Percentiles rank a stretch among this genome's conserved stretches.
These are phyloP conservation scores for Rhynchospora breviuscula DNA, from an alignment of 176 grass and related monocot species.

Conservation along the genomic window DNA sequence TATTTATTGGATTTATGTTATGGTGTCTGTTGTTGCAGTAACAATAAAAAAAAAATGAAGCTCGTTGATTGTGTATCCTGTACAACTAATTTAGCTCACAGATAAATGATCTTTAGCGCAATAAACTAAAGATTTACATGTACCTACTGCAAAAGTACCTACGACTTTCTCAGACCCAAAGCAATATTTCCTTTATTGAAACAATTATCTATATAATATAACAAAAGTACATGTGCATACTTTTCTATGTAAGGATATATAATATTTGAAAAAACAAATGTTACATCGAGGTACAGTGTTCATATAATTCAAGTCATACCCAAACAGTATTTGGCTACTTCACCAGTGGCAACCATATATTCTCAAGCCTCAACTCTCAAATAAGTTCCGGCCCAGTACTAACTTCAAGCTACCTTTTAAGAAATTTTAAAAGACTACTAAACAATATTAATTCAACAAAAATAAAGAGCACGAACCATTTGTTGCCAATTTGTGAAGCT, in stretches of 20 bases:
- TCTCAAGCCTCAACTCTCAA: background rate
- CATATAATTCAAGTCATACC: background rate
- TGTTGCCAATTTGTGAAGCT: conserved; percentile 76
- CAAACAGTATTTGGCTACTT: background rate
- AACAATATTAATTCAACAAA: background rate
- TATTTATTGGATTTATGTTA: background rate
- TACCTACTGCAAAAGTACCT: background rate
- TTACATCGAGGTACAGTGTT: background rate
- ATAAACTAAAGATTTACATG: background rate
- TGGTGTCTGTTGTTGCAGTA: background rate
- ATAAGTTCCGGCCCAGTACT: background rate
- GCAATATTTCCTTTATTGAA: background rate
- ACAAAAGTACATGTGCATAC: background rate
- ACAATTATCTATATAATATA: background rate
- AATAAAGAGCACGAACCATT: conserved; percentile 38
- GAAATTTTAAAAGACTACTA: background rate
- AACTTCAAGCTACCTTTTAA: background rate
- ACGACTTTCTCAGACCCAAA: background rate
- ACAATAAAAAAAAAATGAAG: background rate
- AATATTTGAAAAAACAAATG: no score
- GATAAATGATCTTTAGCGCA: background rate
- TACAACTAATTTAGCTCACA: background rate
- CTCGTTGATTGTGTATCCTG: background rate
- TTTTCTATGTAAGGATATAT: background rate
- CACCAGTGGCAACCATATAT: background rate